Evolutionary conservation across 805 yeast genomes (phyloP).

Genomic region (Pichia pseudocactophila): DNA sequence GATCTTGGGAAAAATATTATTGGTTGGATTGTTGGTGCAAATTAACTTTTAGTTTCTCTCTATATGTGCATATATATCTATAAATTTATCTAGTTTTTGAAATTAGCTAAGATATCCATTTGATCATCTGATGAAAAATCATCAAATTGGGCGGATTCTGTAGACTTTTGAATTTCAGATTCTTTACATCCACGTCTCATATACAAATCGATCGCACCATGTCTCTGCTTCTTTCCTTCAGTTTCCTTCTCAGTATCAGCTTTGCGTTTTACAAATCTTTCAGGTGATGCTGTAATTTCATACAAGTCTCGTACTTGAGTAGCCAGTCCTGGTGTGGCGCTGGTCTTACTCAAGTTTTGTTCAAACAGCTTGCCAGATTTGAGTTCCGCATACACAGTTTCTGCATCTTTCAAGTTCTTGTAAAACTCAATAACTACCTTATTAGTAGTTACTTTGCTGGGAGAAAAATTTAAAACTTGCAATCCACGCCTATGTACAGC

Average conservation of each 20-base stretch:
- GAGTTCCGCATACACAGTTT: slow-evolving; percentile 17
- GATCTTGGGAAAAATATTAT: slow-evolving; percentile 28
- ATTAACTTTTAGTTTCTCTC: slow-evolving; percentile 5
- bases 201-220: not conserved
- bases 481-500: slow-evolving; percentile 73
- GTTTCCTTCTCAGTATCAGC: not conserved
- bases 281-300: slow-evolving; percentile 4
- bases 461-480: slow-evolving; percentile 69
- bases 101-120: not conserved
- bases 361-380: not conserved
- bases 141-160: no score
- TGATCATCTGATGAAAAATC: no score
- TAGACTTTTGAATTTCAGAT: no score
- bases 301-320: slow-evolving; percentile 6
- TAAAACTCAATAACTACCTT: slow-evolving; percentile 66
- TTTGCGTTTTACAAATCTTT: slow-evolving; percentile 4
- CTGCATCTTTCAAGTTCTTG: slow-evolving; percentile 32
- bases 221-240: not conserved
- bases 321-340: not conserved
- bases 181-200: not conserved
- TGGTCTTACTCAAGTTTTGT: not conserved
- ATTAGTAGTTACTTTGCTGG: slow-evolving; percentile 58
- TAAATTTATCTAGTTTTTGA: not conserved
- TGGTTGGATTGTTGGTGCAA: slow-evolving; percentile 30
- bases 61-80: not conserved